Evolutionary conservation across 805 yeast genomes (phyloP).

Genomic region (Dipodascus albidus): DNA sequence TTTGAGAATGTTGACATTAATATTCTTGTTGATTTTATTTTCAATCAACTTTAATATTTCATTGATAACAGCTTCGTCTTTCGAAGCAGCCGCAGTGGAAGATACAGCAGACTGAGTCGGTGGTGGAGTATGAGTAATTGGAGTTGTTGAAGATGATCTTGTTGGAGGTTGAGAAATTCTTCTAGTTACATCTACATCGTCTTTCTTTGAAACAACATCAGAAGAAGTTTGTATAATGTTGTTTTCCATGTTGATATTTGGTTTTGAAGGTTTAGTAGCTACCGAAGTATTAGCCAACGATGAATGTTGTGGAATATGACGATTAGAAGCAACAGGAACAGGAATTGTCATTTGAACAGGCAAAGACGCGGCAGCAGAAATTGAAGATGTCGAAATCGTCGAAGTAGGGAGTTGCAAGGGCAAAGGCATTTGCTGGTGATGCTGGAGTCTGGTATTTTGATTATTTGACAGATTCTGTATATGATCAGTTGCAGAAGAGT

Average conservation of each 20-base stretch:
- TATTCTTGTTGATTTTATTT: background rate
- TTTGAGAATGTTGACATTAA: background rate
- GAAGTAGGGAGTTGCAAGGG: conserved; percentile 6
- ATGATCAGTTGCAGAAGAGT: conserved; percentile 5
- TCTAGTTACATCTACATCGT: background rate
- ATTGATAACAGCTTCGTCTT: background rate
- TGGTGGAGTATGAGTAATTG: conserved; percentile 3
- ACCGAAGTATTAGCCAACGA: background rate
- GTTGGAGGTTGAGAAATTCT: conserved; percentile 5
- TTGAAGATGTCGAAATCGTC: conserved; percentile 4
- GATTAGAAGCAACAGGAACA: background rate
- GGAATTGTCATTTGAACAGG: background rate
- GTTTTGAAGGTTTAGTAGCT: background rate
- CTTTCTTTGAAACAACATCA: background rate
- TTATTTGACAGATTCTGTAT: too few species aligned
- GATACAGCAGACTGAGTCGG: conserved; percentile 5
- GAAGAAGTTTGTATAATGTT: background rate
- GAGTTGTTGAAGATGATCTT: conserved; percentile 8
- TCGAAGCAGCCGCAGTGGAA: background rate
- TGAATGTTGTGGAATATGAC: background rate
- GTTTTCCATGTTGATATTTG: background rate
- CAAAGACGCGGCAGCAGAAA: conserved; percentile 1
- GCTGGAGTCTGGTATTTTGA: background rate
- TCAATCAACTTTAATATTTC: background rate
- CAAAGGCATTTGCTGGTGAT: background rate